Base-by-base conservation (phyloP, 139 green algal species). In the Ettlia oleoabundans region DNA sequence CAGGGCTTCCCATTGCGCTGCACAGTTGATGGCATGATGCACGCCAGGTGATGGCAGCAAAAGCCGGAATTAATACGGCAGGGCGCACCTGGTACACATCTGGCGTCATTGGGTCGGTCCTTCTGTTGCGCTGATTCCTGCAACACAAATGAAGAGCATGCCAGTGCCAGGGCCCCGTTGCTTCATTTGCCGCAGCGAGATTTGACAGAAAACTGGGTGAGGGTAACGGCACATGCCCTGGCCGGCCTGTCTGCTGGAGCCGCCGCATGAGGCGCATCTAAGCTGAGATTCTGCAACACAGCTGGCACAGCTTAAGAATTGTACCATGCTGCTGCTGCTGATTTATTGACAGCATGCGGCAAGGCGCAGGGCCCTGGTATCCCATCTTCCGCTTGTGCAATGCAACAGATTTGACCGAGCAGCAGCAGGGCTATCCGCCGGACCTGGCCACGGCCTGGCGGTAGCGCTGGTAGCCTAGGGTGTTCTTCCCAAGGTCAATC, bases 401-500 rank as follows among this genome's bases (percentile, higher is more conserved):
- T 24, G 21, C 28, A 24, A 35, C 62, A 69, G 28, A 69, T 1
- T 4, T 2, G 4, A 32, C 26, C 30, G 4, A 76, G 41, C 42
- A 43, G 10, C 4, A 35, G 66, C n/a, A n/a, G n/a, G n/a, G n/a
- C n/a, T n/a, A n/a, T n/a, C n/a, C n/a, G 26, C n/a, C 83, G 85
- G 65, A 93, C 90, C 83, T 92, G 30, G 95, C 92, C 13, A 96
- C 85, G 6, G 82, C 62, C 65, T 92, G 24, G 3, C 91, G 26
- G 85, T 98, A 98, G 4, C 84, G 76, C 77, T 92, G 85, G 79
- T 98, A 98, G 1, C 91, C 95, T 18, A 95, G 69, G 3, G 95
- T 98, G 88, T 98, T 98, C 78, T 98, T 98, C 38, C 95, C 95
- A 35, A 89, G 94, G 82, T 98, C 95, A 24, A 98, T 89, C 83